Evolutionary conservation across 2,329 filamentous ascomycete genomes (phyloP).

Genomic region (Kalmusia sp.): DNA sequence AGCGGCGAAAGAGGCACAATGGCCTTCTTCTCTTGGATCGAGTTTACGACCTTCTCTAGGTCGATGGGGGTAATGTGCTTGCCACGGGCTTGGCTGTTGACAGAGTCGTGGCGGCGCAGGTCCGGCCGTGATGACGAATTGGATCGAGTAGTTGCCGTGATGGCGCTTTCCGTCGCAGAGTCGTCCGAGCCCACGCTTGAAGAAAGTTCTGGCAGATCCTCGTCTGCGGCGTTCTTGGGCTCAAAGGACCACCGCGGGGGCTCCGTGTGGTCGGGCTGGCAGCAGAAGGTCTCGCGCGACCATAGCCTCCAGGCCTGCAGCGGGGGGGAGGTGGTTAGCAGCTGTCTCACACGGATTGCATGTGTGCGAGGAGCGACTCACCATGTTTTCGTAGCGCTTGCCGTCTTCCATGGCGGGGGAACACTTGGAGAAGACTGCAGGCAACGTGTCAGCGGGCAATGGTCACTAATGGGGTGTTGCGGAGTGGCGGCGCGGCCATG

Average conservation of each 20-base stretch:
- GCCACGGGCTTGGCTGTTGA: constrained; percentile 71
- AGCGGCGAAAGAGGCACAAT: constrained; percentile 64
- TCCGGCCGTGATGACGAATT: constrained; percentile 66
- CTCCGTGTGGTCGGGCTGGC: constrained; percentile 64
- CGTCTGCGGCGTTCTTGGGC: constrained; percentile 32
- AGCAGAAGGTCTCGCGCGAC: constrained; percentile 93
- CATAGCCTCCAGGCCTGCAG: constrained; percentile 77
- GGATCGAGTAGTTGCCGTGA: constrained; percentile 56
- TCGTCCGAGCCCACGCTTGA: constrained; percentile 56
- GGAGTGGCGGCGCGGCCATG: constrained; percentile 20
- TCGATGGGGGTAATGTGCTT: constrained; percentile 93
- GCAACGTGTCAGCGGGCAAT: constrained; percentile 27
- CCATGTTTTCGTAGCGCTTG: constrained; percentile 89
- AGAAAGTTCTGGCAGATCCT: constrained; percentile 53
- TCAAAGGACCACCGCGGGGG: constrained; percentile 43
- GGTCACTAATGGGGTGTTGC: constrained; percentile 8
- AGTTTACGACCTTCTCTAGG: constrained; percentile 91
- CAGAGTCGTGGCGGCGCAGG: constrained; percentile 75
- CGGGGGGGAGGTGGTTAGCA: not conserved
- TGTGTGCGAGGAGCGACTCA: constrained; percentile 36
- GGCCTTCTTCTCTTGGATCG: constrained; percentile 83
- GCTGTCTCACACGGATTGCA: not conserved
- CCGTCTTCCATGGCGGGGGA: constrained; percentile 94
- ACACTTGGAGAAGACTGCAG: constrained; percentile 87
- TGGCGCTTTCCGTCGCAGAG: constrained; percentile 42